Evolutionary conservation across 768 basidiomycete genomes (phyloP), one percentile per base, ranked within the genome.

Genomic region (Pulveroboletus sp.): DNA sequence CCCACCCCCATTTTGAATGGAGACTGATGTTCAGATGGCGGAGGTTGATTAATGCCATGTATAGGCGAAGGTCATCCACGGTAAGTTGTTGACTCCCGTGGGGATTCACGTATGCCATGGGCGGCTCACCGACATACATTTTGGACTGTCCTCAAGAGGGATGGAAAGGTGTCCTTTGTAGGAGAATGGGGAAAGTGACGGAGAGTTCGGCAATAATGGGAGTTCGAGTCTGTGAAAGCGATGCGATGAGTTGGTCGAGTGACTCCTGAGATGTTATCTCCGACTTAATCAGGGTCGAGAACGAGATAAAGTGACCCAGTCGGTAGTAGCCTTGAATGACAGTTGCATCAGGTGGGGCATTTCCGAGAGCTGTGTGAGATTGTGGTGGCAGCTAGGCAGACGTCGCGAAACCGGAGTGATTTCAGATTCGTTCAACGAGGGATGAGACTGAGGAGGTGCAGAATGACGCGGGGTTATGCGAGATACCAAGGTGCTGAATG

Each of bases 31-130:
- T 2, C 5, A 57, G 0, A 9, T 1, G 8, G 19, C 37, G 35
- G 14, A 57, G 47, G 13, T 47, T 36, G 6, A 10, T 2, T 31
- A 55, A 34, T 9, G 20, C 11, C 43, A 37, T 51, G 38, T 34
- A 29, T 11, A 45, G 24, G 2, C 4, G 37, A 8, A 57, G 19
- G 24, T 45, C 47, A n/a, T 45, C 31, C 24, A 46, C 10, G 13
- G 43, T 24, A 12, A 49, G 27, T 36, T 20, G 43, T 27, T n/a
- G 8, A 11, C 23, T 24, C 6, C 6, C 6, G 6, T 29, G 6
- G 12, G 27, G 12, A 12, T 29, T n/a, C n/a, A n/a, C n/a, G n/a
- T n/a, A n/a, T n/a, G n/a, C n/a, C n/a, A n/a, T n/a, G n/a, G n/a
- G n/a, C n/a, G n/a, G n/a, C n/a, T n/a, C n/a, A n/a, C n/a, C n/a